phyloP scores from a whole-genome alignment of 2,329 filamentous ascomycete genomes.

The Lanzia echinophila region DNA sequence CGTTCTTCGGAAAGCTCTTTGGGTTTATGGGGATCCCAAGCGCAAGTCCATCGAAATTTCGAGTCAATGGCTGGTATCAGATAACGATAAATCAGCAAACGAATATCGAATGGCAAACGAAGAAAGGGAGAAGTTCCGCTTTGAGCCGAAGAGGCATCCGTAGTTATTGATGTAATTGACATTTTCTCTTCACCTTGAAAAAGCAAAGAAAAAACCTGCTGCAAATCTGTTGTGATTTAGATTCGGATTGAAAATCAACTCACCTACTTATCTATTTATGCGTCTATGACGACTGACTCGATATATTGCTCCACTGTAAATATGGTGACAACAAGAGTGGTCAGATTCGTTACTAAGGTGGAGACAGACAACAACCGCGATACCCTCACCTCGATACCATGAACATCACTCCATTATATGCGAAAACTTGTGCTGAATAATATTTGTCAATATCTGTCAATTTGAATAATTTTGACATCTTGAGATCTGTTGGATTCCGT shows the following conservation, averaged over 20 bases:
- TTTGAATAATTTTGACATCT: no score
- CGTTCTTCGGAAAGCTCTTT: constrained; percentile 4
- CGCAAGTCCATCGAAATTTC: constrained; percentile 5
- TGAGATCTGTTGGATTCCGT: no score
- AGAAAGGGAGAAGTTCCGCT: constrained; percentile 6
- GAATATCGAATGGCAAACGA: constrained; percentile 8
- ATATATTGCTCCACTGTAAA: constrained; percentile 7
- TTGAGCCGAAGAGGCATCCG: background rate
- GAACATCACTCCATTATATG: background rate
- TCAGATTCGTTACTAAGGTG: background rate
- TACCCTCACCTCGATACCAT: background rate
- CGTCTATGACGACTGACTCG: constrained; percentile 10
- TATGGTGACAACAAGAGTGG: constrained; percentile 5
- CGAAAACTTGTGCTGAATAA: no score
- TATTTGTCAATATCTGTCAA: no score
- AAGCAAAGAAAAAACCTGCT: background rate
- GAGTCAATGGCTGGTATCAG: constrained; percentile 7
- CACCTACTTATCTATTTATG: background rate
- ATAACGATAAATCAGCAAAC: constrained; percentile 8
- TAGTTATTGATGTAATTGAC: background rate
- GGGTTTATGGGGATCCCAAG: constrained; percentile 8
- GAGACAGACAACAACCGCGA: background rate
- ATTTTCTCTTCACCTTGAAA: background rate
- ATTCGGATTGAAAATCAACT: constrained; percentile 1
- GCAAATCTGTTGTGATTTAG: background rate